These are phyloP conservation scores for Chlamydomonas sphaeroides DNA, from an alignment of 139 green algal species.

Conservation along the genomic window DNA sequence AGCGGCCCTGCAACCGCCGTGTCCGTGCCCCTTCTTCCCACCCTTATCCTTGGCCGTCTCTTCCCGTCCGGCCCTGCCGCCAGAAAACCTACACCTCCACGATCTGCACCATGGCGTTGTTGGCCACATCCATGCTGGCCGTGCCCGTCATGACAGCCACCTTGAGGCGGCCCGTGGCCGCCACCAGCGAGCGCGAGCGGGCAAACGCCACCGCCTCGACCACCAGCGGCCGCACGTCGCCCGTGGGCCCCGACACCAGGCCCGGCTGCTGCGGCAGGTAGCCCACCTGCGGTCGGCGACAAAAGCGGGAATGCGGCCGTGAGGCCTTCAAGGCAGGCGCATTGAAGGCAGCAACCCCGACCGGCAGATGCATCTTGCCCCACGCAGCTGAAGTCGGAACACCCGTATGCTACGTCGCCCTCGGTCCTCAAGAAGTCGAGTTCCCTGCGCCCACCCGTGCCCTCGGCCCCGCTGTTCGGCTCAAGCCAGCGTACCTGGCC, in stretches of 20 bases:
- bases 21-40: constrained; percentile 41
- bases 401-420: no score
- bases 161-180: background rate
- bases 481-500: constrained; percentile 47
- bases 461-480: no score
- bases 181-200: constrained; percentile 10
- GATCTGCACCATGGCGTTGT: constrained; percentile 34
- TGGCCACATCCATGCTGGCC: constrained; percentile 4
- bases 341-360: background rate
- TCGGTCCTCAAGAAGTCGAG: no score
- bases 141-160: constrained; percentile 38
- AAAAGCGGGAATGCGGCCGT: no score
- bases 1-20: constrained; percentile 57
- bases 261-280: background rate
- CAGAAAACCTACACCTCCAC: background rate
- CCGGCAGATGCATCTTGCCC: no score
- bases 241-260: background rate
- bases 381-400: no score
- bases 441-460: no score
- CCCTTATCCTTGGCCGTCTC: background rate
- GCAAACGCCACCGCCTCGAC: constrained; percentile 13
- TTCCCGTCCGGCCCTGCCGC: background rate
- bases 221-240: constrained; percentile 12
- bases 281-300: constrained; percentile 21
- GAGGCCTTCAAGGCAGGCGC: no score